phyloP scores from a whole-genome alignment of 768 basidiomycete genomes.

The Dendrothele bispora region DNA sequence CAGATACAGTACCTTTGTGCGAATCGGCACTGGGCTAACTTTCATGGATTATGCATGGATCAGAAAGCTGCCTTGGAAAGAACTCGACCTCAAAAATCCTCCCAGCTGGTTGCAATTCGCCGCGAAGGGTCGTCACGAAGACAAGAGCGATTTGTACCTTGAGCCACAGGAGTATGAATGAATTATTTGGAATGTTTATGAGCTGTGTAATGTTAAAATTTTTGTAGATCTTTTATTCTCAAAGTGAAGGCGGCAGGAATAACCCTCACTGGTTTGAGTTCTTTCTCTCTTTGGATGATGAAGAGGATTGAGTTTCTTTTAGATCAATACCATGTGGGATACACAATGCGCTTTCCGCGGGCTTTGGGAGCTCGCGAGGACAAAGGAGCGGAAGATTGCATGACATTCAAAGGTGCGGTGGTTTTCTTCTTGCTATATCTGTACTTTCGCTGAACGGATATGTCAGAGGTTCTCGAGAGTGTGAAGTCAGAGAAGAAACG shows the following conservation, averaged over 20 bases:
- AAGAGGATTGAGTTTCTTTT: slow-evolving; percentile 2
- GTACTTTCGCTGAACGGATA: too few relatives aligned
- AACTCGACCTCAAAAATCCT: slow-evolving; percentile 70
- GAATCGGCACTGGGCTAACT: slow-evolving; percentile 87
- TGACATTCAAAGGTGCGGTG: slow-evolving; percentile 69
- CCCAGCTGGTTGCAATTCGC: slow-evolving; percentile 72
- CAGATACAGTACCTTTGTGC: slow-evolving; percentile 86
- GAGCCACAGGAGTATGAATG: slow-evolving; percentile 91
- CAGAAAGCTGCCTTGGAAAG: slow-evolving; percentile 77
- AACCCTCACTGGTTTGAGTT: slow-evolving; percentile 57
- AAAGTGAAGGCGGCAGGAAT: slow-evolving; percentile 95
- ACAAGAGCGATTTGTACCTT: slow-evolving; percentile 89
- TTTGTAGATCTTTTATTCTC: slow-evolving; percentile 82
- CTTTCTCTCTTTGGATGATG: background rate
- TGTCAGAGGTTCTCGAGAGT: slow-evolving; percentile 62
- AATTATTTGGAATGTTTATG: slow-evolving; percentile 17
- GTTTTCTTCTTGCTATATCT: too few relatives aligned
- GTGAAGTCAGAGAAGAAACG: slow-evolving; percentile 68
- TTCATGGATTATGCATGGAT: slow-evolving; percentile 88
- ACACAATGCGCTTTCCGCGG: slow-evolving; percentile 94
- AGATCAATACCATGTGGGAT: slow-evolving; percentile 84
- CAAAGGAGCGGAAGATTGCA: slow-evolving; percentile 67
- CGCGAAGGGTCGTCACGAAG: slow-evolving; percentile 61
- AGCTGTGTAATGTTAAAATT: too few relatives aligned
- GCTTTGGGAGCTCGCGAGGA: slow-evolving; percentile 82